A percentile compares a stretch with the other conserved stretches of the same genome.
These are phyloP conservation scores for Lupinus albus DNA, from an alignment of 306 rosid species.

Conservation along the genomic window DNA sequence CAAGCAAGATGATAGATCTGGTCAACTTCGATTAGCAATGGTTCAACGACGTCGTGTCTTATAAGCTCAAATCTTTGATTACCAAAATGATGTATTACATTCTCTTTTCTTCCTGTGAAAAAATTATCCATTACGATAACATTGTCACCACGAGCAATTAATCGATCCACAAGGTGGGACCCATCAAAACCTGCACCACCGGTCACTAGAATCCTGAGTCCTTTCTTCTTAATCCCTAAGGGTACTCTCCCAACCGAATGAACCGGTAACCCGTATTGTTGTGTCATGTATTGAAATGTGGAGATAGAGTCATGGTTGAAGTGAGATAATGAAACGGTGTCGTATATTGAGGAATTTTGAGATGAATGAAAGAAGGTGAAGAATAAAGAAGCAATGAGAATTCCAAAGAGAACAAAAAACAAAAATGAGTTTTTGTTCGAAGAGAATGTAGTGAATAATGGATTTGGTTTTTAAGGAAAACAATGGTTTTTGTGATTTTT, in stretches of 20 bases:
- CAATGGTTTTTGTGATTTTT: constrained; percentile 77
- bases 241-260: constrained; percentile 80
- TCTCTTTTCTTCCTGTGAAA: constrained; percentile 89
- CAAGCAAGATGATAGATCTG: constrained; percentile 99
- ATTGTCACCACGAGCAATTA: constrained; percentile 86
- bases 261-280: constrained; percentile 5
- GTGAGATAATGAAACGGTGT: too few relatives aligned
- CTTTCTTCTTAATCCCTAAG: constrained; percentile 74
- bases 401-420: constrained; percentile 73
- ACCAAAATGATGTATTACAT: constrained; percentile 90
- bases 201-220: constrained; percentile 86
- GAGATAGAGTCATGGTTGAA: too few relatives aligned
- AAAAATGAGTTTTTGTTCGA: constrained; percentile 78
- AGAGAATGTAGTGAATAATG: constrained; percentile 78
- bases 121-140: constrained; percentile 92
- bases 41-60: constrained; percentile 97
- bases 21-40: constrained; percentile 86
- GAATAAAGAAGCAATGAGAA: constrained; percentile 66
- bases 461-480: constrained; percentile 54
- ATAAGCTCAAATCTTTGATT: constrained; percentile 90
- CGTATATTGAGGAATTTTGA: background rate
- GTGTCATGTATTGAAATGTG: too few relatives aligned
- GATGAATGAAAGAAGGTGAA: constrained; percentile 59
- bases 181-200: constrained; percentile 98
- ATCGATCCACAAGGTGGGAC: constrained; percentile 88